Evolutionary conservation across 1,139 yeast species (phyloP), one percentile per base, ranked within the genome.

Genomic region (Lodderomyces metapsilosis): DNA sequence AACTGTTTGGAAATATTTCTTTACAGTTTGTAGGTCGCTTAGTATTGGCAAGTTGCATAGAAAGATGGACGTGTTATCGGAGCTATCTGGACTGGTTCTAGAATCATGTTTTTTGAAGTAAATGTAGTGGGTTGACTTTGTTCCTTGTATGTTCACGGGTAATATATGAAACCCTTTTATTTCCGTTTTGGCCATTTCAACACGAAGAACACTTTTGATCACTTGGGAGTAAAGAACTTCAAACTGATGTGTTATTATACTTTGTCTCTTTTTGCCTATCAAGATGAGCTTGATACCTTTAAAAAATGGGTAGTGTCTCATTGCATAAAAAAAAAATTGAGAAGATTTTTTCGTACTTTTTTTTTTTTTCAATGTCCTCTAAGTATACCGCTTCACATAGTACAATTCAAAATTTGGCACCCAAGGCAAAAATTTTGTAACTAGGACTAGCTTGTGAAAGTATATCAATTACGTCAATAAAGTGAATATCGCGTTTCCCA

Each of bases 11-110:
- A 88, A 79, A 40, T 80, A 73, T 43, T 69, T 70, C 57, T 80
- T 84, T 35, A 88, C 59, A 21, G 71, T 68, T 27, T 72, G 67
- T 12, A 76, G 56, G 28, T 74, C 71, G 9, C 89, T 72, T 45
- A 76, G 74, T 22, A 83, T 66, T 2, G 97, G 96, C 37, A 88
- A 66, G 56, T 89, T 89, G 45, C 84, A 80, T n/a, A 84, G 60
- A 61, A 89, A 91, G 13, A 91, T 63, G 10, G 85, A 73, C 22
- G 42, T 42, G 18, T 59, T 58, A 39, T 64, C 71, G n/a, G 66
- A 56, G 2, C 18, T 13, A 6, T 34, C 25, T 25, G 34, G 12
- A 25, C 28, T 28, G n/a, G 15, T n/a, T 46, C 69, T 74, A 12
- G 67, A 57, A 44, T 78, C 81, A 57, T 85, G 94, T 54, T 80